Evolutionary conservation across 2,329 filamentous ascomycete genomes (phyloP), one percentile per base, ranked within the genome.

Genomic region (Byssothecium circinans): DNA sequence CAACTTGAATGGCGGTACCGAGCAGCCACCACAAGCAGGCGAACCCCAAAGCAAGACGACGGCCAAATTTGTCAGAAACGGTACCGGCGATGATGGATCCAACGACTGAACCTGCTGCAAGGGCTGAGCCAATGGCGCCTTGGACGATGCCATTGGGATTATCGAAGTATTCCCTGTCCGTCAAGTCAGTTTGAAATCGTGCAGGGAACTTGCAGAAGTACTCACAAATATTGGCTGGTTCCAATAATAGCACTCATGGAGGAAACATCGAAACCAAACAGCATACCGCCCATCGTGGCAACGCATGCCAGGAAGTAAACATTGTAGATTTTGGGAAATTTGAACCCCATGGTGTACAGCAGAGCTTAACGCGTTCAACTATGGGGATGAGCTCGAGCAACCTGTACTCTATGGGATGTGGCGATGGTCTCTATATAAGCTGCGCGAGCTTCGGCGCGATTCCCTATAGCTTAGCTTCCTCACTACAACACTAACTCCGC

Each of bases 191-290:
- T 22, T 2, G 7, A 5, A 27, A 12, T 35, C 11, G n/a, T 12
- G 27, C 2, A 5, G 19, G n/a, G 14, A 6, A 17, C 15, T 8
- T 10, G 12, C 8, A 2, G 12, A n/a, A 3, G 15, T 27, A 41
- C 50, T 29, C 47, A 63, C 59, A 73, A 64, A 57, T 80, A 81
- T 57, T 81, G 78, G 1, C 69, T 38, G 0, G 78, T 78, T 30
- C 74, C 74, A 40, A 81, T 74, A 52, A 79, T 78, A 34, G 78
- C 79, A 40, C 71, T 75, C 75, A 81, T 80, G 4, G 77, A 80
- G 6, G 74, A 77, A 49, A 81, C 80, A 60, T 82, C 80, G 56
- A 82, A 81, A 44, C 79, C 79, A 49, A 81, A 81, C 61, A 78
- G 66, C 72, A 76, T 75, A 17, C 78, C 79, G 34, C 78, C 79